phyloP scores from a whole-genome alignment of 306 rosid genomes.

The Sicyos baderoa region DNA sequence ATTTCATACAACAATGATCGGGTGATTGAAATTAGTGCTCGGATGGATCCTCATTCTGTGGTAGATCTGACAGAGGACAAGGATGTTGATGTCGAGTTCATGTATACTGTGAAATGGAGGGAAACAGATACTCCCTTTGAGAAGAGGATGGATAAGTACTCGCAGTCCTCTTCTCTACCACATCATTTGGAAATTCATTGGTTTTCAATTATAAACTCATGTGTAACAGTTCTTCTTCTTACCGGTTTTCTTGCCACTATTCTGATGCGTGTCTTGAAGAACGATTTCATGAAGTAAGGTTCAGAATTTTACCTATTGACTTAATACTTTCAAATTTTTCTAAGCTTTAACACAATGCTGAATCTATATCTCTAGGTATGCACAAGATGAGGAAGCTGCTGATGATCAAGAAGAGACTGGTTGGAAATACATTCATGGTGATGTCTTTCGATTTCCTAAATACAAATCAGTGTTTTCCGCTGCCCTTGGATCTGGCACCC shows the following conservation, averaged over 20 bases:
- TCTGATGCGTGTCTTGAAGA: slow-evolving; percentile 96
- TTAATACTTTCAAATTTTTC: slow-evolving; percentile 7
- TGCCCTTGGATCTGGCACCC: slow-evolving; percentile 92
- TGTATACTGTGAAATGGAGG: slow-evolving; percentile 85
- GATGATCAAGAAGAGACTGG: slow-evolving; percentile 99
- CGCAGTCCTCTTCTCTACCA: slow-evolving; percentile 88
- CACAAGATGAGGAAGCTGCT: slow-evolving; percentile 96
- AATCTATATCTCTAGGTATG: slow-evolving; percentile 40
- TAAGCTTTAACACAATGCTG: slow-evolving; percentile 2
- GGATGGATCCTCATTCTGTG: slow-evolving; percentile 81
- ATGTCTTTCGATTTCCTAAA: slow-evolving; percentile 87
- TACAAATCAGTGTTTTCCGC: slow-evolving; percentile 82
- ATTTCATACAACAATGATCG: slow-evolving; percentile 70
- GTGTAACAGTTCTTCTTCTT: slow-evolving; percentile 94
- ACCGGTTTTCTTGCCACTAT: slow-evolving; percentile 96
- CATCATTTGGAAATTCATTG: slow-evolving; percentile 97
- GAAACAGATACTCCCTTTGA: slow-evolving; percentile 70
- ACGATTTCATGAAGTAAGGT: slow-evolving; percentile 92
- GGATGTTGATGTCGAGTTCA: slow-evolving; percentile 63
- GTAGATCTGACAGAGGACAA: slow-evolving; percentile 90
- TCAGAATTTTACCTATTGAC: slow-evolving; percentile 14
- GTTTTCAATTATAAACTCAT: slow-evolving; percentile 94
- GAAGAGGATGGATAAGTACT: slow-evolving; percentile 91
- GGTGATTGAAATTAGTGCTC: slow-evolving; percentile 70
- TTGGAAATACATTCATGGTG: slow-evolving; percentile 97